phyloP scores from a whole-genome alignment of 257 asterid species.

The Solanum commersonii region DNA sequence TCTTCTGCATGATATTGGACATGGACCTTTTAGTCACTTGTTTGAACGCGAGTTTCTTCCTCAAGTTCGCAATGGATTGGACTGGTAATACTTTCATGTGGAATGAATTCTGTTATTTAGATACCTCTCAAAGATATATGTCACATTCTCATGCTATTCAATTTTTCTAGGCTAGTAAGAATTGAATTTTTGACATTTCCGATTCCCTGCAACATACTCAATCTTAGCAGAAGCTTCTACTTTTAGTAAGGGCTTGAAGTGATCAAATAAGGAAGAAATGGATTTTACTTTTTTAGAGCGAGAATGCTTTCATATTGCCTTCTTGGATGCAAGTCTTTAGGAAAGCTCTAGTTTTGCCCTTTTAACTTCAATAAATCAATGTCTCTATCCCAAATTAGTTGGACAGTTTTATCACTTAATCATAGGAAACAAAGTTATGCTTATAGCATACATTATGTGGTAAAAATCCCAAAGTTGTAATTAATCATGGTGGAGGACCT shows the following conservation, averaged over 20 bases:
- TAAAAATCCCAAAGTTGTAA: neutral
- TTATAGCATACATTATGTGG: neutral
- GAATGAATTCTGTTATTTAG: neutral
- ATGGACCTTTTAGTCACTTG: constrained; percentile 93
- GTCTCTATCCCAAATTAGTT: neutral
- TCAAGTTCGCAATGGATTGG: constrained; percentile 37
- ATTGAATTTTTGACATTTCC: neutral
- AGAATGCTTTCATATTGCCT: neutral
- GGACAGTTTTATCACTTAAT: neutral
- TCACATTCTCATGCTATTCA: neutral
- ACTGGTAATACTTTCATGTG: constrained; percentile 43
- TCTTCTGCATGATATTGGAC: constrained; percentile 92
- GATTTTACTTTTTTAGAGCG: neutral
- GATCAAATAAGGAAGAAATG: neutral
- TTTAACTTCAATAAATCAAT: neutral
- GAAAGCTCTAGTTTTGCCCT: neutral
- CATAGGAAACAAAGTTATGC: neutral
- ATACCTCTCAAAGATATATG: neutral
- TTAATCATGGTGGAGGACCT: neutral
- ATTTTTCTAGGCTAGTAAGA: neutral
- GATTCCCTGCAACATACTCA: neutral
- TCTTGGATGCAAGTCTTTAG: neutral
- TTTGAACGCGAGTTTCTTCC: constrained; percentile 94
- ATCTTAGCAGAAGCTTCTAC: neutral
- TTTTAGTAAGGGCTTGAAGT: neutral